Evolutionary conservation across 768 basidiomycete genomes (phyloP).

Genomic region (Leccinum pellstonianum): DNA sequence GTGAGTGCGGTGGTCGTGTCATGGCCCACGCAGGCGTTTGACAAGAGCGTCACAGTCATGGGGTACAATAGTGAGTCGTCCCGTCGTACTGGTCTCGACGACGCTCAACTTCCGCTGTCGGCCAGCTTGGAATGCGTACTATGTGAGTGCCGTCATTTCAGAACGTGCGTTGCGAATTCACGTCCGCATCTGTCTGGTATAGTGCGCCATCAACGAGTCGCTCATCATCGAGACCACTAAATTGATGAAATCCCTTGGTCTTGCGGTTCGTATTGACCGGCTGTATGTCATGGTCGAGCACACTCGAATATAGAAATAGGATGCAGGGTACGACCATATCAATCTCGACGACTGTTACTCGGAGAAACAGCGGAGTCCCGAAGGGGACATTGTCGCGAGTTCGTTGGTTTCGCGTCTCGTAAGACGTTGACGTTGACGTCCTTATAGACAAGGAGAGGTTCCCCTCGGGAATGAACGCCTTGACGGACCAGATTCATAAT

Average conservation of each 20-base stretch:
- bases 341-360: conserved; percentile 69
- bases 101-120: conserved; percentile 3
- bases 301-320: conserved; percentile 34
- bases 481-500: conserved; percentile 54
- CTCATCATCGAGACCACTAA: conserved; percentile 49
- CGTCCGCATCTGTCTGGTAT: not conserved
- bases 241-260: conserved; percentile 51
- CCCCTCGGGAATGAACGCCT: conserved; percentile 54
- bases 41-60: conserved; percentile 40
- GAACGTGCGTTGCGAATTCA: not conserved
- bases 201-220: conserved; percentile 60
- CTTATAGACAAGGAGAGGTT: conserved; percentile 48
- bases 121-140: conserved; percentile 69
- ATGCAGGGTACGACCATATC: conserved; percentile 56
- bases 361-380: conserved; percentile 49
- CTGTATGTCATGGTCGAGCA: not conserved
- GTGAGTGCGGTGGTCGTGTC: conserved; percentile 6
- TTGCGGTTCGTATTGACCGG: conserved; percentile 39
- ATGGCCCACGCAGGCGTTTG: not conserved
- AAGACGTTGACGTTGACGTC: not conserved
- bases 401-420: not conserved
- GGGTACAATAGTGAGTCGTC: conserved; percentile 59
- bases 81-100: not conserved
- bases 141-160: conserved; percentile 37
- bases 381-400: conserved; percentile 60